Evolutionary conservation across 192 early-diverging fungal species (phyloP), one percentile per base, ranked within the genome.

Genomic region (Coemansia umbellata): DNA sequence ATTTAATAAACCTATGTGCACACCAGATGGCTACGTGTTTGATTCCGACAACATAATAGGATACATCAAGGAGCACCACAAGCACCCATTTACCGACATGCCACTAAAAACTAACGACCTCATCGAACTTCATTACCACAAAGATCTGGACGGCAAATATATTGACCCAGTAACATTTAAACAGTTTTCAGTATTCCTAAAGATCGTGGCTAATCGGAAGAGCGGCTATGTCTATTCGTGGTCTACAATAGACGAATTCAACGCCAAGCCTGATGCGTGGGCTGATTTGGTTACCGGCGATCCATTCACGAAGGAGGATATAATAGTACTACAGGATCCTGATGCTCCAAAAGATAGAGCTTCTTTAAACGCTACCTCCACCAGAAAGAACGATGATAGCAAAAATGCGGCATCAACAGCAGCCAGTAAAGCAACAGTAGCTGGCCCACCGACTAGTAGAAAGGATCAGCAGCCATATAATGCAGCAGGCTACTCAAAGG

Each of bases 131-230:
- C 78, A 91, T 45, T 95, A 93, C 61, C 81, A 81, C 73, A 91
- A 88, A 58, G 92, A 93, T 53, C 72, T 84, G 5, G 80, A 87
- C 42, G 94, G 82, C 27, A 81, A 88, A 24, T 94, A 85, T 47
- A 79, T 89, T 43, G 94, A 93, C 61, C 95, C 95, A 4, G 85
- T 95, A 37, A 92, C 95, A 5, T 91, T 91, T 49, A 89, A 90
- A 58, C 87, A 84, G 9, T 92, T 98, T 53, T 86, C 80, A 21
- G 88, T 87, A 28, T 81, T 85, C 53, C 84, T 86, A 2, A 88
- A 91, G 27, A 95, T 98, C 59, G 91, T 90, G 0, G 89, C 91
- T 26, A 85, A 94, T 53, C 83, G 79, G 28, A 76, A 87, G 7
- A 86, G 87, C 21, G 94, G 93, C 22, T 88, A 98, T 36, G 94